These are phyloP conservation scores for Nematodospora valgi DNA, from an alignment of 805 yeast genomes.

Conservation along the genomic window DNA sequence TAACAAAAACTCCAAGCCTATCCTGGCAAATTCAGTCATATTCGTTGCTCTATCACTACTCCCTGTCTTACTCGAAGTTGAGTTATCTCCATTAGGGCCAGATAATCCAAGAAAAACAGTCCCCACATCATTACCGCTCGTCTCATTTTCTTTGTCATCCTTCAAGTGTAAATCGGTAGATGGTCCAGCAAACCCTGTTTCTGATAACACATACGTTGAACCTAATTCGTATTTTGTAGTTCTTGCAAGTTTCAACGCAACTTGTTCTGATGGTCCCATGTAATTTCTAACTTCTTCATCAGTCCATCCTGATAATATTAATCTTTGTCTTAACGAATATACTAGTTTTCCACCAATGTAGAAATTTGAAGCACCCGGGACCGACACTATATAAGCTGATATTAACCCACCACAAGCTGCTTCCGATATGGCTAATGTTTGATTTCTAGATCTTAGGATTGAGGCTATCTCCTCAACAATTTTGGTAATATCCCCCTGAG, in stretches of 20 bases:
- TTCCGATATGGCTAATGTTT: slow-evolving; percentile 77
- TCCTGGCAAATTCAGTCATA: slow-evolving; percentile 72
- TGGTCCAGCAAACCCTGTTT: slow-evolving; percentile 89
- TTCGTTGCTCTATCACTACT: slow-evolving; percentile 54
- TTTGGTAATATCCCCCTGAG: slow-evolving; percentile 51
- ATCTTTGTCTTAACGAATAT: slow-evolving; percentile 70
- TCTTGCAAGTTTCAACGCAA: slow-evolving; percentile 73
- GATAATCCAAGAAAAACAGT: slow-evolving; percentile 68
- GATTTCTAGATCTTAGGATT: slow-evolving; percentile 47
- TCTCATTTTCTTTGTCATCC: neutral
- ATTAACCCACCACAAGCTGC: slow-evolving; percentile 89
- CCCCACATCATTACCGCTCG: slow-evolving; percentile 50
- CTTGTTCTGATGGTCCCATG: slow-evolving; percentile 79
- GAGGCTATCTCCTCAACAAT: slow-evolving; percentile 58
- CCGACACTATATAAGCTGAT: slow-evolving; percentile 74
- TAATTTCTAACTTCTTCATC: slow-evolving; percentile 64
- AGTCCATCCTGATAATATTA: slow-evolving; percentile 77
- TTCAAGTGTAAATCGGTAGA: slow-evolving; percentile 38
- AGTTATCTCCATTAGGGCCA: slow-evolving; percentile 58
- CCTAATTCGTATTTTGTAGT: slow-evolving; percentile 78
- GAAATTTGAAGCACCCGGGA: slow-evolving; percentile 82
- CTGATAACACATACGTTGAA: slow-evolving; percentile 76
- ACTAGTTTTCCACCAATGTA: slow-evolving; percentile 83
- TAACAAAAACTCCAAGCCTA: slow-evolving; percentile 60
- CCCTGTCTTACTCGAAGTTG: slow-evolving; percentile 46